These are phyloP conservation scores for Podospora pseudopauciseta DNA, from an alignment of 495 filamentous ascomycete species.

Conservation along the genomic window DNA sequence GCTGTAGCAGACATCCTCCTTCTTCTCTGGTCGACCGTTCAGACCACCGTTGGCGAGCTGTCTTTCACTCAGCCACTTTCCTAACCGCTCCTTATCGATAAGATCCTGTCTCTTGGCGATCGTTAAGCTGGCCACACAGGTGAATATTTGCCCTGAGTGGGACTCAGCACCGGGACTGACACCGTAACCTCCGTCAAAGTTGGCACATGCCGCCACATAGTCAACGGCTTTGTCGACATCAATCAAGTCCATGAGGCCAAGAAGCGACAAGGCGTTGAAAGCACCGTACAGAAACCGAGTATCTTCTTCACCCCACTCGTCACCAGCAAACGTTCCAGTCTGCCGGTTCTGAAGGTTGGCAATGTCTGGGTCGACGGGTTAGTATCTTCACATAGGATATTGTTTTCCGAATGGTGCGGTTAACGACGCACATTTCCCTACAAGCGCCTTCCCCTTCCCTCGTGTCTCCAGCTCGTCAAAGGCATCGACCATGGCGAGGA, in stretches of 20 bases:
- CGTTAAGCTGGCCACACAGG: constrained; percentile 82
- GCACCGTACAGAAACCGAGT: constrained; percentile 91
- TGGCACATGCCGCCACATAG: constrained; percentile 76
- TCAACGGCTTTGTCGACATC: constrained; percentile 74
- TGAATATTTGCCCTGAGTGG: constrained; percentile 90
- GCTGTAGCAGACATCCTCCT: constrained; percentile 95
- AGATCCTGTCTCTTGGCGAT: constrained; percentile 80
- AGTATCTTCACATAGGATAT: not conserved
- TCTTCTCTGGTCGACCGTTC: constrained; percentile 92
- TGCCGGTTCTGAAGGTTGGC: constrained; percentile 72
- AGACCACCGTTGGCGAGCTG: constrained; percentile 84
- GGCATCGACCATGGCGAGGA: constrained; percentile 79
- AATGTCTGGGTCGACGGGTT: constrained; percentile 59
- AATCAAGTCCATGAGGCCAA: constrained; percentile 65
- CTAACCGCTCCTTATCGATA: constrained; percentile 77
- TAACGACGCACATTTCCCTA: constrained; percentile 63
- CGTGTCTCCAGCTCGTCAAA: constrained; percentile 73
- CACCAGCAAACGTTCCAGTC: constrained; percentile 84
- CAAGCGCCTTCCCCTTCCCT: constrained; percentile 64
- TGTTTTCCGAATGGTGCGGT: not conserved
- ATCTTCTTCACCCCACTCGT: constrained; percentile 94
- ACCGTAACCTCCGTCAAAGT: constrained; percentile 92
- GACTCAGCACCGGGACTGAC: constrained; percentile 84
- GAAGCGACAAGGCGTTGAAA: constrained; percentile 78
- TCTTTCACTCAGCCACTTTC: constrained; percentile 87